Evolutionary conservation across 2,329 filamentous ascomycete species (phyloP), one percentile per base, ranked within the genome.

Genomic region (Monilinia fructigena): DNA sequence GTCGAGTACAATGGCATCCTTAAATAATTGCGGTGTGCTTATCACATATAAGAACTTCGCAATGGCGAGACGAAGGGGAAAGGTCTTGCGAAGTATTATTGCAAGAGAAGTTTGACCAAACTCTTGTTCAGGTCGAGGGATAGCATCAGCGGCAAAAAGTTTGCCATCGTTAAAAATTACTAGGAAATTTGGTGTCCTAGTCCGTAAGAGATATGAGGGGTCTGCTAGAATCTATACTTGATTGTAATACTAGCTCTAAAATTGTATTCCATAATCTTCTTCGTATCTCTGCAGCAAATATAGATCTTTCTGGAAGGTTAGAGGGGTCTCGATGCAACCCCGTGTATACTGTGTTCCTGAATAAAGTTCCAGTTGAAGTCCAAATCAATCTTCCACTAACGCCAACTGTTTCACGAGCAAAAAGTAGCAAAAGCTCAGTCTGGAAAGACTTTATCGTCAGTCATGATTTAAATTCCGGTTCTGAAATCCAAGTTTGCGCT

Each of bases 231-330:
- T 75, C 74, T 48, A 85, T 68, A 54, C 82, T 81, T 1, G 80
- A 77, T 40, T 82, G 80, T 0, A 84, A 67, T 0, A 74, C 70
- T 0, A 85, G 60, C 70, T 86, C 83, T 0, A 84, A 69, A 23
- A 84, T 79, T 0, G 83, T 83, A 54, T 82, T 82, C 83, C 83
- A 85, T 2, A 86, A 67, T 11, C 83, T 76, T 6, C 82, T 77
- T 1, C 81, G 79, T 74, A 84, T 81, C 73, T 85, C 83, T 1
- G 77, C 74, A 0, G 75, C 74, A 50, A 80, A 77, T 0, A 70
- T 67, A 0, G 75, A 72, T 2, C 74, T 76, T 18, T 74, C 75
- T 0, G 78, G 75, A 0, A 84, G 71, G 2, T 75, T 72, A 0
- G 72, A 67, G 0, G 83, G 82, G 63, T 85, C 83, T 59, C 80